Evolutionary conservation across 2,329 filamentous ascomycete genomes (phyloP).

Genomic region (Diaporthe vexans): DNA sequence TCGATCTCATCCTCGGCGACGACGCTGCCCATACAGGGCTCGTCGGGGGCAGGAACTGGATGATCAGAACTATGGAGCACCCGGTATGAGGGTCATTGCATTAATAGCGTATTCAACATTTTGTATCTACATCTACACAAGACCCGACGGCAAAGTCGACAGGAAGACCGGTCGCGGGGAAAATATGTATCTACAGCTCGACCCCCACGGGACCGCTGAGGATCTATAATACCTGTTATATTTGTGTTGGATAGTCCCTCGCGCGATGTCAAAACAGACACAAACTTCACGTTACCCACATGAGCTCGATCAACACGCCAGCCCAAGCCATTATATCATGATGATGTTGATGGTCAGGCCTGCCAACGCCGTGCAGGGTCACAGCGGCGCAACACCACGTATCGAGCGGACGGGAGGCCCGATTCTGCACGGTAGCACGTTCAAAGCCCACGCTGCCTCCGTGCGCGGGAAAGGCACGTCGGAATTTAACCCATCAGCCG

Average conservation of each 20-base stretch:
- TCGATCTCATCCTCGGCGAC: constrained; percentile 14
- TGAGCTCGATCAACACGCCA: not conserved
- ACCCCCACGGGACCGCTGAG: not conserved
- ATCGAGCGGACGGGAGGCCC: not conserved
- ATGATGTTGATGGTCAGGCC: not conserved
- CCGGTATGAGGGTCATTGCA: too few relatives aligned
- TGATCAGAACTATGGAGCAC: not conserved
- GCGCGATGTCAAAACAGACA: not conserved
- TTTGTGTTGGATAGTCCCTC: not conserved
- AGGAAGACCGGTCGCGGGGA: not conserved
- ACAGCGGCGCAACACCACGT: not conserved
- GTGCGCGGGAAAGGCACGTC: not conserved
- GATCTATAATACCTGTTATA: constrained; percentile 6
- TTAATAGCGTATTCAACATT: not conserved
- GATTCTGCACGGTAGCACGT: not conserved
- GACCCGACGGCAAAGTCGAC: not conserved
- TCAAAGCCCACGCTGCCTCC: not conserved
- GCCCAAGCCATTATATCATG: not conserved
- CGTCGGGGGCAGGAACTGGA: not conserved
- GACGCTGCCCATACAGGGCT: constrained; percentile 10
- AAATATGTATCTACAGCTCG: constrained; percentile 1
- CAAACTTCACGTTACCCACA: not conserved
- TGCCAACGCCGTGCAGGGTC: not conserved
- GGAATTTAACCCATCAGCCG: constrained; percentile 1
- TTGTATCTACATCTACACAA: not conserved